Evolutionary conservation across 2,329 filamentous ascomycete species (phyloP), one percentile per base, ranked within the genome.

Genomic region (Esteya vermicola): DNA sequence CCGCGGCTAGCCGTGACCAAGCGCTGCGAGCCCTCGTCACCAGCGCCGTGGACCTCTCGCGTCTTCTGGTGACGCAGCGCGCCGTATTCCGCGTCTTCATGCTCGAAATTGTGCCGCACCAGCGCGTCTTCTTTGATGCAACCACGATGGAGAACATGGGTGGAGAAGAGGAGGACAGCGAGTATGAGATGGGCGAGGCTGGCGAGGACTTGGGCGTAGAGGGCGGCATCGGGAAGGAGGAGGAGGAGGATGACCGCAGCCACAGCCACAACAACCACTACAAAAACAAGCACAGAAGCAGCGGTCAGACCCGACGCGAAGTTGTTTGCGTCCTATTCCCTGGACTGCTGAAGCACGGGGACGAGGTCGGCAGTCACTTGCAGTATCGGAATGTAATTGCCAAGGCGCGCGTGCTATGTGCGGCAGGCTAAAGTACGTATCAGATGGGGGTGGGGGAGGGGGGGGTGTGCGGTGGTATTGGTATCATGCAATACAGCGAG

Each of bases 131-230:
- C 37, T 82, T 81, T 50, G 72, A 80, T 49, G 43, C 60, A 2
- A 60, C 62, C 21, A 69, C 59, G 4, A 82, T 82, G 78, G 77
- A 81, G 48, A 75, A 81, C 49, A 64, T 79, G 34, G 70, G 75
- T 27, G 74, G 73, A 14, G 71, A 74, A 48, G 46, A 47, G n/a
- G 71, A 73, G 48, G 45, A 46, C 10, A 46, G 45, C 20, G 45
- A 47, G n/a, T n/a, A n/a, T n/a, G n/a, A n/a, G n/a, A n/a, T n/a
- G n/a, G n/a, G n/a, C n/a, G n/a, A n/a, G n/a, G n/a, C n/a, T n/a
- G n/a, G n/a, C n/a, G n/a, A n/a, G n/a, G n/a, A n/a, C n/a, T n/a
- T n/a, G n/a, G n/a, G n/a, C n/a, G n/a, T n/a, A n/a, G n/a, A n/a
- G n/a, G n/a, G n/a, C n/a, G n/a, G n/a, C n/a, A n/a, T n/a, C n/a